Percentiles rank a stretch among this genome's conserved stretches.
phyloP scores from a whole-genome alignment of 331 rosid genomes.

The Cydonia oblonga region DNA sequence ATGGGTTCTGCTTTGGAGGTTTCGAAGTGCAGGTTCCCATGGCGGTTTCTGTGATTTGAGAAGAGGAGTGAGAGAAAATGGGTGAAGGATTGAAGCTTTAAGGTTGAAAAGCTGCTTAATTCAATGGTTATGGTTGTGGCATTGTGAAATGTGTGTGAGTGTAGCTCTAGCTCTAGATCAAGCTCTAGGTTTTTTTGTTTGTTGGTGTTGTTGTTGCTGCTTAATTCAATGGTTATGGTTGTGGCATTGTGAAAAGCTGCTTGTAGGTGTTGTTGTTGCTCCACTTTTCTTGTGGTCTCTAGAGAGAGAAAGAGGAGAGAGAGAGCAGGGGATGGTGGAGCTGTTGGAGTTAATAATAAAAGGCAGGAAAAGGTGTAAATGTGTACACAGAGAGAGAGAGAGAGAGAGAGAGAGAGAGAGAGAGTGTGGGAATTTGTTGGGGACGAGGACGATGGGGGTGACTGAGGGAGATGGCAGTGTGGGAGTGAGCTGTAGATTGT shows the following conservation, averaged over 20 bases:
- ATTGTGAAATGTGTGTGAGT: slow-evolving; percentile 9
- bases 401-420: not conserved
- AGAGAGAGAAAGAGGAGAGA: not conserved
- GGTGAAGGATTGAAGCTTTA: not conserved
- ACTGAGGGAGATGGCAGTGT: not conserved
- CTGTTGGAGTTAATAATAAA: slow-evolving; percentile 2
- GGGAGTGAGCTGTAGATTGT: not conserved
- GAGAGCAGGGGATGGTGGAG: not conserved
- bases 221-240: too few relatives aligned
- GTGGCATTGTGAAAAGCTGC: too few relatives aligned
- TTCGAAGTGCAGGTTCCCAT: slow-evolving; percentile 95
- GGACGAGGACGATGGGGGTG: not conserved
- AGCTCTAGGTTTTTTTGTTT: not conserved
- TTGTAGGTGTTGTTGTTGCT: slow-evolving; percentile 6
- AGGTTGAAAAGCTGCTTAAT: not conserved
- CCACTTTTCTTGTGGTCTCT: not conserved
- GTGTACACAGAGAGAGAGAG: not conserved
- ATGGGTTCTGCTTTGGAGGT: slow-evolving; percentile 70
- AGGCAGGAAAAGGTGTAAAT: not conserved
- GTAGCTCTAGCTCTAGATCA: not conserved
- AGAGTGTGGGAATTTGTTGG: slow-evolving; percentile 8
- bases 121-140: slow-evolving; percentile 12
- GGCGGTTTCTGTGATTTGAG: not conserved
- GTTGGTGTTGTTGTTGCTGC: slow-evolving; percentile 8
- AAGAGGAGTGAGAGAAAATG: not conserved